A percentile compares a stretch with the other conserved stretches of the same genome.
Evolutionary conservation across 306 rosid species (phyloP).

Genomic region (Bauhinia variegata): DNA sequence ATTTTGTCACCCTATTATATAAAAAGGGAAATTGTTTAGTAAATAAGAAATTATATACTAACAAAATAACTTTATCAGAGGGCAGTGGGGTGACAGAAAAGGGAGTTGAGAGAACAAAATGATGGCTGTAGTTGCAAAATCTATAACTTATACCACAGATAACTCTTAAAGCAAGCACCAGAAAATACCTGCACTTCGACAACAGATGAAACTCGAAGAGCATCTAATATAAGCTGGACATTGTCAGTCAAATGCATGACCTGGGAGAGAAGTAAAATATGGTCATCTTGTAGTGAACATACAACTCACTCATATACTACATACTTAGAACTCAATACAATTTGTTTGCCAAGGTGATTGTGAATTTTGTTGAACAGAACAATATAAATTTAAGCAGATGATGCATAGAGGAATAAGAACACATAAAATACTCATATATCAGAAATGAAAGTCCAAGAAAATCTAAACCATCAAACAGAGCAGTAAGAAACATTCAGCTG

Average conservation of each 20-base stretch:
- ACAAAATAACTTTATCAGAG: neutral
- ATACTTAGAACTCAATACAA: too few species aligned
- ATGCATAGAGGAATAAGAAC: too few species aligned
- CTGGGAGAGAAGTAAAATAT: conserved; percentile 41
- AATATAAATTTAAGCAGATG: too few species aligned
- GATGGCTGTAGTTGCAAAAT: neutral
- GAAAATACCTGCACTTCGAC: conserved; percentile 75
- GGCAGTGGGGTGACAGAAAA: neutral
- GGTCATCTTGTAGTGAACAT: conserved; percentile 8
- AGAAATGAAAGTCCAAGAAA: too few species aligned
- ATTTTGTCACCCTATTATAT: conserved; percentile 69
- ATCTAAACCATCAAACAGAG: too few species aligned
- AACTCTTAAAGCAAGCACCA: conserved; percentile 4
- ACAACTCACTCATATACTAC: neutral
- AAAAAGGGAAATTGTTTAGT: conserved; percentile 10
- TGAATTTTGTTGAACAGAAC: too few species aligned
- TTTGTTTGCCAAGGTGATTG: too few species aligned
- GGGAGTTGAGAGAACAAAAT: neutral
- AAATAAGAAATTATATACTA: conserved; percentile 7
- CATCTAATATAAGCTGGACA: conserved; percentile 65
- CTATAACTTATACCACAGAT: neutral
- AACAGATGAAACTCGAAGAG: conserved; percentile 57
- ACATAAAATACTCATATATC: too few species aligned
- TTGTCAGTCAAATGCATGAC: conserved; percentile 72
- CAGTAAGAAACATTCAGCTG: too few species aligned